A percentile compares a stretch with the other conserved stretches of the same genome.
Evolutionary conservation across 2,329 filamentous ascomycete genomes (phyloP).

Genomic region (Ustilaginoidea virens): DNA sequence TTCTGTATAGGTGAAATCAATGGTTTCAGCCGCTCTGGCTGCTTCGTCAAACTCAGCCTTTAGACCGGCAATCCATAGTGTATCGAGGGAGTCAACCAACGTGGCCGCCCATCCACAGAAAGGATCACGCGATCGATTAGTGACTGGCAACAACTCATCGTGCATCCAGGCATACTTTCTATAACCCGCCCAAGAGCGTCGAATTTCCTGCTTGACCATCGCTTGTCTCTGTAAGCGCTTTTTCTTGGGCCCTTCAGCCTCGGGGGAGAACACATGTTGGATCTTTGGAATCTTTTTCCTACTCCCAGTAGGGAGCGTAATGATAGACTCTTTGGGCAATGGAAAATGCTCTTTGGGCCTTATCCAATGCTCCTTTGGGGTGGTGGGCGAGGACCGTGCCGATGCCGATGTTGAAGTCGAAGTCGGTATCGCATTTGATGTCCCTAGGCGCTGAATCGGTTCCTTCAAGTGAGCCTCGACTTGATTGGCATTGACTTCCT

Average conservation of each 20-base stretch:
- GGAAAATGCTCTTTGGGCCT: conserved; percentile 67
- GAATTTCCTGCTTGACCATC: conserved; percentile 57
- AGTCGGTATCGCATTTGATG: neutral
- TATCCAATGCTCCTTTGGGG: conserved; percentile 47
- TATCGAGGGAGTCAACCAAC: too few species aligned
- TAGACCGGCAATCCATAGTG: too few species aligned
- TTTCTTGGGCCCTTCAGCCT: conserved; percentile 42
- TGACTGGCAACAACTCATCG: too few species aligned
- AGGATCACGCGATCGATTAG: too few species aligned
- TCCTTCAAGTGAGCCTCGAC: neutral
- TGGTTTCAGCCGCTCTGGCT: conserved; percentile 48
- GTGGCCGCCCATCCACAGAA: too few species aligned
- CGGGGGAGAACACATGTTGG: conserved; percentile 56
- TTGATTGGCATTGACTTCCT: too few species aligned
- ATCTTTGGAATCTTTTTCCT: conserved; percentile 59
- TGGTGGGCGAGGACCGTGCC: conserved; percentile 2
- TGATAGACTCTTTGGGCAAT: conserved; percentile 52
- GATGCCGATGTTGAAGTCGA: neutral
- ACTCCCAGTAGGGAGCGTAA: conserved; percentile 56
- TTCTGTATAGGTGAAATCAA: conserved; percentile 66
- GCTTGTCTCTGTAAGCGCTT: conserved; percentile 49
- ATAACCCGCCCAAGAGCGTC: conserved; percentile 72
- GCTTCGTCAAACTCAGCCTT: conserved; percentile 73
- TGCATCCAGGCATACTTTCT: conserved; percentile 66
- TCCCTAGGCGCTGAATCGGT: neutral